A percentile compares a stretch with the other conserved stretches of the same genome.
Conservation (phyloP, 768 basidiomycete species). For the Thelephora aurantiotincta region DNA sequence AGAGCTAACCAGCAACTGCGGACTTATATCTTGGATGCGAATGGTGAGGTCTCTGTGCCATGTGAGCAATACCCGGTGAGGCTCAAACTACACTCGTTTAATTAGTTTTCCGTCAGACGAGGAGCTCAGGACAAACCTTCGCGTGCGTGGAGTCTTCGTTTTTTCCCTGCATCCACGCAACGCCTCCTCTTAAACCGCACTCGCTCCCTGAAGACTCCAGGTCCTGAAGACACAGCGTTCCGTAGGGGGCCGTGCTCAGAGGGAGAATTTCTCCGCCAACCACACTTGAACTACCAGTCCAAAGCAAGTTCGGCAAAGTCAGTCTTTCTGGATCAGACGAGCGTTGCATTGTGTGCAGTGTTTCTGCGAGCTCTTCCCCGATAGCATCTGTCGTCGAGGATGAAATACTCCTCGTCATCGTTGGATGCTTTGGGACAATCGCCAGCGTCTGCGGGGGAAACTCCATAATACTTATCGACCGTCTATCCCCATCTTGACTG, state of each 20-base stretch:
- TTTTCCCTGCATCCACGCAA: constrained; percentile 40
- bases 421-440: constrained; percentile 2
- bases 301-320: constrained; percentile 22
- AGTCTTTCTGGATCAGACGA: constrained; percentile 23
- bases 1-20: constrained; percentile 40
- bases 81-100: constrained; percentile 31
- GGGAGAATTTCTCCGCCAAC: constrained; percentile 29
- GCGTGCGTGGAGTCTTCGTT: constrained; percentile 35
- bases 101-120: not conserved
- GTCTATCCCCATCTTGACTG: constrained; percentile 18
- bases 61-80: constrained; percentile 50
- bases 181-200: constrained; percentile 30
- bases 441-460: constrained; percentile 49
- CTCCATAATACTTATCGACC: constrained; percentile 11
- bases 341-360: constrained; percentile 24
- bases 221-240: constrained; percentile 18
- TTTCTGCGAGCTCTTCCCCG: constrained; percentile 26
- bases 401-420: constrained; percentile 3
- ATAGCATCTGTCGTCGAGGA: constrained; percentile 7
- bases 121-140: constrained; percentile 26
- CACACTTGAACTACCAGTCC: constrained; percentile 23
- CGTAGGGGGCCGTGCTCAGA: constrained; percentile 33
- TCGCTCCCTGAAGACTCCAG: constrained; percentile 11
- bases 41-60: constrained; percentile 49
- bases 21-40: constrained; percentile 63